Percentiles rank a stretch among this genome's conserved stretches.
These are phyloP conservation scores for Phlebopus sp. DNA, from an alignment of 1,284 basidiomycete genomes.

Conservation along the genomic window DNA sequence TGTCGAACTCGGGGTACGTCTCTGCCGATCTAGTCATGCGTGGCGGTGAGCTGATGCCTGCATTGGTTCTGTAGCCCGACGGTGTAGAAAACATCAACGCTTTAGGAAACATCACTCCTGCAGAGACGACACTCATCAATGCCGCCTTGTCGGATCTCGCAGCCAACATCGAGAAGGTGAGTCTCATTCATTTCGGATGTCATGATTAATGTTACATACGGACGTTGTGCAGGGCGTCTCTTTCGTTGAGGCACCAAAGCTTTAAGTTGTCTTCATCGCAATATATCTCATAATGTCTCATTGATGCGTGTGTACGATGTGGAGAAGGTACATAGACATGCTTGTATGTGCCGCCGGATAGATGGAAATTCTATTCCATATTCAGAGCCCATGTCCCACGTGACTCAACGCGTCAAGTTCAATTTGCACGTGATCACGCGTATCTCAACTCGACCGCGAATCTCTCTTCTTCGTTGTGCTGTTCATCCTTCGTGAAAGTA, in stretches of 20 bases:
- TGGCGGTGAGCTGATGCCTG: constrained; percentile 5
- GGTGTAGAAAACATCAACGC: constrained; percentile 82
- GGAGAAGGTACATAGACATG: neutral
- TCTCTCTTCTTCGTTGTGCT: neutral
- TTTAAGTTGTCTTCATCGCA: constrained; percentile 22
- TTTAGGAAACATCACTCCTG: constrained; percentile 70
- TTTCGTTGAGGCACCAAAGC: constrained; percentile 38
- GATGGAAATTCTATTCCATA: constrained; percentile 1
- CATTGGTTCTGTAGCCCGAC: constrained; percentile 46
- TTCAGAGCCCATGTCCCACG: constrained; percentile 14
- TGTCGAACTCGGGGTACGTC: constrained; percentile 79
- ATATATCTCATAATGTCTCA: neutral
- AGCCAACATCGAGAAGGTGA: constrained; percentile 75
- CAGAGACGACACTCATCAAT: constrained; percentile 73
- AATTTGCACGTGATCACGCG: constrained; percentile 24
- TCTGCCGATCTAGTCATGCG: constrained; percentile 8
- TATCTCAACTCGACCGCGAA: neutral
- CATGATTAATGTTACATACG: neutral
- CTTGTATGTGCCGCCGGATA: neutral
- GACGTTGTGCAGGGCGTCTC: constrained; percentile 30
- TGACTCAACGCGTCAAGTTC: constrained; percentile 30
- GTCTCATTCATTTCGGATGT: constrained; percentile 7
- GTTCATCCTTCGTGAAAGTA: constrained; percentile 1
- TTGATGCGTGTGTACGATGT: neutral
- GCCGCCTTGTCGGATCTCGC: constrained; percentile 80